Evolutionary conservation across 257 asterid genomes (phyloP), one percentile per base, ranked within the genome.

Genomic region (Cinchona pubescens): DNA sequence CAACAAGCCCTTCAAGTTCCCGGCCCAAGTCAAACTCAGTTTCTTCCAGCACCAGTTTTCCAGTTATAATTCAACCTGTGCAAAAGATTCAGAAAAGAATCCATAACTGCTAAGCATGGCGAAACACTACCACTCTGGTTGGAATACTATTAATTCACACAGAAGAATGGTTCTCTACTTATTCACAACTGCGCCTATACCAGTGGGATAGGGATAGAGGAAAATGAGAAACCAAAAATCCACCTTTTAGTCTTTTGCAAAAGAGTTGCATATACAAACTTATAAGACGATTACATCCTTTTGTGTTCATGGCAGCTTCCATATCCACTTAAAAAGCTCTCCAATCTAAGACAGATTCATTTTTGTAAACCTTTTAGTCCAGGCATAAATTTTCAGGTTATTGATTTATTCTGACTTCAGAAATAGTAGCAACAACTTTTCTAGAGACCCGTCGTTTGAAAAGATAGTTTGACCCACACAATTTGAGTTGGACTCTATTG

Each of bases 11-110:
- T 92, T 93, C 98, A 75, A 93, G 98, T 63, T 93, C 98, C 83
- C 94, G 86, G 38, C 92, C 88, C 83, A 93, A 81, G 81, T 93
- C 96, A 73, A 93, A 93, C 80, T 93, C 97, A 16, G 89, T 85
- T 84, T 91, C 97, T 81, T 93, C 98, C 67, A 93, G 88, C 76
- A 93, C 84, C 30, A 93, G 81, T 74, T 93, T 93, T 59, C 98
- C 98, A 48, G 98, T n/a, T n/a, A n/a, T n/a, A n/a, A 93, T 86
- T 93, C 98, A 70, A 93, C 98, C 98, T 93, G 89, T 49, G 72
- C 27, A 75, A 68, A 78, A 38, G 56, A 63, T 76, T 58, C 82
- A 74, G 67, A 63, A 38, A 21, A 35, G 37, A 72, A 49, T 62
- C 53, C 40, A 21, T 37, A 37, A 34, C 53, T 3, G 15, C 74